phyloP scores from a whole-genome alignment of 202 grass and related monocot genomes.

The Musa balbisiana region DNA sequence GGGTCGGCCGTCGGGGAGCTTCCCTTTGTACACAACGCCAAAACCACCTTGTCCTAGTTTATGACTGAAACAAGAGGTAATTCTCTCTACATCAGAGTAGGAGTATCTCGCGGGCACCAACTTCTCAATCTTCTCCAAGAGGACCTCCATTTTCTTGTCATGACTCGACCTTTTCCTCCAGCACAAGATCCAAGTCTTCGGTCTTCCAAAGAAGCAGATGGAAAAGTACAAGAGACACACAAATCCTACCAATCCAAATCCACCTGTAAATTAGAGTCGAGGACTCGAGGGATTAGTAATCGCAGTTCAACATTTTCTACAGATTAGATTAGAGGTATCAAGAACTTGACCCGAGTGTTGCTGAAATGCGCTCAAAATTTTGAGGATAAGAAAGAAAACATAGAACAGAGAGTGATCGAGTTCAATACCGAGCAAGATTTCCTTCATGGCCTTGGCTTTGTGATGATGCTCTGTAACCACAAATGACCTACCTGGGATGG shows the following conservation, averaged over 20 bases:
- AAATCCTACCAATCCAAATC: neutral
- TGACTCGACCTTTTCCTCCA: neutral
- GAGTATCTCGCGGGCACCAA: neutral
- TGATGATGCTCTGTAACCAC: no score
- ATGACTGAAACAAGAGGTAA: neutral
- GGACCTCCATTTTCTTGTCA: neutral
- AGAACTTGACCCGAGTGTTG: no score
- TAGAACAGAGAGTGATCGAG: no score
- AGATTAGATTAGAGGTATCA: no score
- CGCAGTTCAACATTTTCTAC: no score
- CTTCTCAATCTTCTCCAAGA: neutral
- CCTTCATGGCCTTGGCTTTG: no score
- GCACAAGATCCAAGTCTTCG: neutral
- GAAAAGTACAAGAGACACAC: neutral
- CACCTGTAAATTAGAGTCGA: neutral
- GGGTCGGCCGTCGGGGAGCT: neutral
- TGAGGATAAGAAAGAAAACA: no score
- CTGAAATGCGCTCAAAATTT: no score
- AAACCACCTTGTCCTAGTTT: neutral
- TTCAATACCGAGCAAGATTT: no score
- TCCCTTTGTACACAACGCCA: neutral
- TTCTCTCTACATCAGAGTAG: neutral
- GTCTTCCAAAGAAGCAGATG: neutral
- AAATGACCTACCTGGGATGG: no score
- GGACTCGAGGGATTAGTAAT: neutral